Base-by-base conservation (phyloP, 768 basidiomycete genomes). In the Kwoniella europaea region DNA sequence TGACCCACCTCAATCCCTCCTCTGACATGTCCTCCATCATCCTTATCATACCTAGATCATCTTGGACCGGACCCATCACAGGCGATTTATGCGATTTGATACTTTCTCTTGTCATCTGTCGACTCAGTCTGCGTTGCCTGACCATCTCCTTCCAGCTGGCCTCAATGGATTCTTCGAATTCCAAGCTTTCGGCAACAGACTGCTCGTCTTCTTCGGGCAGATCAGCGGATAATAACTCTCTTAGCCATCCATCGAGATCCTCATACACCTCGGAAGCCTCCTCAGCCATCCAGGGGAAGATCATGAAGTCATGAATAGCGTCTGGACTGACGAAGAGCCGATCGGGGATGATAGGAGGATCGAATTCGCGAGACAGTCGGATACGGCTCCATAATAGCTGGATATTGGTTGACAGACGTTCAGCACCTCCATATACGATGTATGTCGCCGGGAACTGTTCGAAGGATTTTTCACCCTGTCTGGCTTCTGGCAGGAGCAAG, bases 231-330 rank as follows among this genome's bases (percentile, higher is more conserved):
- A 80, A 50, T 27, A 80, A 53, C 4, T 76, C 73, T 59, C 76
- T 50, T 15, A 80, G 62, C 79, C 79, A 80, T 1, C 27, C 63
- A 61, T 80, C 76, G 22, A 80, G 67, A 44, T 73, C 73, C 61
- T 73, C 73, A 41, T 80, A 80, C 16, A 72, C 68, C 41, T 63
- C 53, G 6, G 76, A 71, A 27, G 79, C 73, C 59, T 80, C 79
- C 52, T 74, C 74, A 9, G 74, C 73, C 71, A 74, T 74, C 79
- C 79, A 80, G 2, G 79, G 79, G 66, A 80, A 80, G 27, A 80
- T 80, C 71, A 75, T 74, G 57, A 78, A 78, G 59, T 80, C 79
- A 35, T 80, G 79, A 1, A 77, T 74, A 1, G 67, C 64, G 44
- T 78, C 79, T 20, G 58, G 62, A 10, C 69, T 68, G 15, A 63